Base-by-base conservation (phyloP, 2,329 filamentous ascomycete genomes). In the Akanthomyces lecanii region DNA sequence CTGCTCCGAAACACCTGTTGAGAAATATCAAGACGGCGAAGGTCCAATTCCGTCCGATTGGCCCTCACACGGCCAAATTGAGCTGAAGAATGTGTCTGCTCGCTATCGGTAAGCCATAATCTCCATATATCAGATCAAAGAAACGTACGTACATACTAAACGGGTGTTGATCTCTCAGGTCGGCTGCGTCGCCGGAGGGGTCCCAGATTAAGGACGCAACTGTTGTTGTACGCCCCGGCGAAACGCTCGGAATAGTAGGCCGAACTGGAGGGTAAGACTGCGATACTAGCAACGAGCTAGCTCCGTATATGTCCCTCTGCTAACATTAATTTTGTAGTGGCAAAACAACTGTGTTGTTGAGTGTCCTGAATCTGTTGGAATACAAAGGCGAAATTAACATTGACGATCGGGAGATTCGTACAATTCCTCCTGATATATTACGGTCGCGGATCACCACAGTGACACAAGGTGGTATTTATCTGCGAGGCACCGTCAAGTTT, bases 311-410 rank as follows among this genome's bases (percentile, higher is more conserved):
- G 28, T 30, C 28, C 28, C 28, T 30, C 36, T 21, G 18, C 51
- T 48, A 11, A 45, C n/a, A 11, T 2, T 18, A n/a, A 3, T 12
- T 7, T 18, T 16, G 5, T 10, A 62, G 60, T 25, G 60, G 60
- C 14, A 62, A 62, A 18, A 42, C 60, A 3, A 56, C 60, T 5
- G 47, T 57, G 14, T 5, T 62, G 3, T 52, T 62, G 12, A 56
- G 51, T 10, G 42, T 62, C 6, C 53, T 62, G 4, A 62, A 40
- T 21, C n/a, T 62, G 5, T 6, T 62, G 4, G 12, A 55, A 14
- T 56, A 56, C 12, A 40, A 36, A 10, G 52, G 60, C 16, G 56
- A 44, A 11, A 62, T 62, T 52, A 62, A 23, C 33, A 50, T 62
- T 18, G 60, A 62, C n/a, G 18, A 51, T 36, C 52, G 52, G 11